Evolutionary conservation across 75 land plant species (phyloP).

Genomic region (Larix kaempferi): DNA sequence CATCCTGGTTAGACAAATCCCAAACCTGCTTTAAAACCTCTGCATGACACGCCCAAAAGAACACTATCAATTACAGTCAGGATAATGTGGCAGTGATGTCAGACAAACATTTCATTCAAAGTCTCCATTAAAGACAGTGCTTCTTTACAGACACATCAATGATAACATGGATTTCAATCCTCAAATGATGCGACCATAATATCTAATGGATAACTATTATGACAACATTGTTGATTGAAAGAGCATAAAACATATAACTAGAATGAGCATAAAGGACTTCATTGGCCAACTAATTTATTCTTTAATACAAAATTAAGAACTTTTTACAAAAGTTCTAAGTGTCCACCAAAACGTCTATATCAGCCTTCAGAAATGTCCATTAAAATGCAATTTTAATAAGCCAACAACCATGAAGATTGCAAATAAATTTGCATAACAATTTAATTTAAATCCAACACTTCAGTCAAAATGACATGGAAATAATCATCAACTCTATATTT

Average conservation of each 20-base stretch:
- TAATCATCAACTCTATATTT: background rate
- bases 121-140: background rate
- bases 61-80: background rate
- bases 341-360: background rate
- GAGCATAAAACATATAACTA: background rate
- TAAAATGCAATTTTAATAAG: background rate
- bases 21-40: slow-evolving; percentile 98
- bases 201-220: background rate
- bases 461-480: background rate
- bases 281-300: background rate
- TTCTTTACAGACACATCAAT: background rate
- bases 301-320: background rate
- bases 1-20: slow-evolving; percentile 96
- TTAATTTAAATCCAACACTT: background rate
- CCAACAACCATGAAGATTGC: background rate
- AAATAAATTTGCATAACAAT: background rate
- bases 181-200: background rate
- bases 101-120: background rate
- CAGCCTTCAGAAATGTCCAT: background rate
- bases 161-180: background rate
- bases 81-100: background rate
- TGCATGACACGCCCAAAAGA: slow-evolving; percentile 23
- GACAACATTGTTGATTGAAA: background rate
- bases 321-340: background rate
- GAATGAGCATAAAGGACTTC: background rate